Base-by-base conservation (phyloP, 2,329 filamentous ascomycete species). In the Pleomassaria siparia region DNA sequence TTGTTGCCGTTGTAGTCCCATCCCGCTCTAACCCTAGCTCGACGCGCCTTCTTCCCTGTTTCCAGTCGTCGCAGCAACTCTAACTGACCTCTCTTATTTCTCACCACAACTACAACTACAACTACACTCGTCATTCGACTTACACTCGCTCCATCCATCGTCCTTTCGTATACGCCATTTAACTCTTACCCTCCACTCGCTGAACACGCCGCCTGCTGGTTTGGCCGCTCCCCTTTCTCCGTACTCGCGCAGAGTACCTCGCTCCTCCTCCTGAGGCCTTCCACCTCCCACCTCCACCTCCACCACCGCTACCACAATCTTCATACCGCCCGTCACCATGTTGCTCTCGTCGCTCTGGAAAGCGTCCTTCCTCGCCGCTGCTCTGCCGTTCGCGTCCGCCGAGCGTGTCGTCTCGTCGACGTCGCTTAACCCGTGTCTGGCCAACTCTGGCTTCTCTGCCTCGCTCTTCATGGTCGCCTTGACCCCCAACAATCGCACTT, bases 391-490 rank as follows among this genome's bases (percentile, higher is more conserved):
- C 50, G 79, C 76, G 47, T 75, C 81, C 49, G 87, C 83, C 53
- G 78, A 83, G 65, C 80, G 79, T 55, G 77, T 89, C 64, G 87
- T 97, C 63, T 79, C 85, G 61, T 94, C 91, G 46, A 88, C 82
- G 66, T 95, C 91, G 21, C 81, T 96, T 59, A 91, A 89, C 71
- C 81, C 87, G 39, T 96, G 91, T 74, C 88, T 91, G 78, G 77
- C 84, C 49, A 86, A 92, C 72, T 92, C 88, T 22, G 86, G 85
- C 64, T 95, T 96, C 85, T 88, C 88, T 4, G 91, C 91, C 60
- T 91, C 87, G 60, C 80, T 94, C 49, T 96, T 96, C 82, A 87
- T 95, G 60, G 87, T 96, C 70, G 76, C 83, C 55, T 89, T 89
- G 72, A 89, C 86, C 1, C 87, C 88, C 25, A 76, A 80, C 67